These are phyloP conservation scores for Madurella fahalii DNA, from an alignment of 2,329 filamentous ascomycete species.

Conservation along the genomic window DNA sequence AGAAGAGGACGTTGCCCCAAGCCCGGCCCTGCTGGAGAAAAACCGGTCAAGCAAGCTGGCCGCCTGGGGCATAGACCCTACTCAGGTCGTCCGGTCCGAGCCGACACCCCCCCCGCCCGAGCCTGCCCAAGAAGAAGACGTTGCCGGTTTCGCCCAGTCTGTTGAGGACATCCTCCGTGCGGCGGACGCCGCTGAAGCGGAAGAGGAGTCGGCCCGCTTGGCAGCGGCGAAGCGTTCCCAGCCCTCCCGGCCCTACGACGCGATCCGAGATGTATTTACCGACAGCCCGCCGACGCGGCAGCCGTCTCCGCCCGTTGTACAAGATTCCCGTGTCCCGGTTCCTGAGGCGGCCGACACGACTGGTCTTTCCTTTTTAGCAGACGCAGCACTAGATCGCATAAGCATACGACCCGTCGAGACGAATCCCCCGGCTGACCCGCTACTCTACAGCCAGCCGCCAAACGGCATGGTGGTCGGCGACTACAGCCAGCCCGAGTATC, in stretches of 20 bases:
- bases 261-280: conserved; percentile 42
- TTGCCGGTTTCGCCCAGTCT: conserved; percentile 14
- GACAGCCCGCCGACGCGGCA: conserved; percentile 27
- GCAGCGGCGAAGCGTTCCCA: conserved; percentile 20
- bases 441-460: conserved; percentile 4
- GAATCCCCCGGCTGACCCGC: conserved; percentile 1
- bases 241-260: conserved; percentile 41
- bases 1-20: conserved; percentile 22
- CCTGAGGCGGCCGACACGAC: conserved; percentile 20
- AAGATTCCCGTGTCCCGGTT: background rate
- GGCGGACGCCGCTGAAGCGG: conserved; percentile 20
- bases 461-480: conserved; percentile 4
- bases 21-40: conserved; percentile 21
- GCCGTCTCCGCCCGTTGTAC: conserved; percentile 13
- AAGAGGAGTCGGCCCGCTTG: conserved; percentile 22
- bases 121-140: conserved; percentile 2
- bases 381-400: conserved; percentile 24
- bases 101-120: conserved; percentile 7
- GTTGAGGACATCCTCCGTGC: conserved; percentile 19
- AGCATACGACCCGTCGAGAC: no score
- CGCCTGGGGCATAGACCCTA: conserved; percentile 21
- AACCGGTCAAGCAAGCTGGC: conserved; percentile 18
- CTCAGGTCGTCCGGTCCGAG: conserved; percentile 1
- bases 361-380: conserved; percentile 32
- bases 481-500: conserved; percentile 7